Conservation (phyloP, 106 monocot genomes). For the Narthecium ossifragum region DNA sequence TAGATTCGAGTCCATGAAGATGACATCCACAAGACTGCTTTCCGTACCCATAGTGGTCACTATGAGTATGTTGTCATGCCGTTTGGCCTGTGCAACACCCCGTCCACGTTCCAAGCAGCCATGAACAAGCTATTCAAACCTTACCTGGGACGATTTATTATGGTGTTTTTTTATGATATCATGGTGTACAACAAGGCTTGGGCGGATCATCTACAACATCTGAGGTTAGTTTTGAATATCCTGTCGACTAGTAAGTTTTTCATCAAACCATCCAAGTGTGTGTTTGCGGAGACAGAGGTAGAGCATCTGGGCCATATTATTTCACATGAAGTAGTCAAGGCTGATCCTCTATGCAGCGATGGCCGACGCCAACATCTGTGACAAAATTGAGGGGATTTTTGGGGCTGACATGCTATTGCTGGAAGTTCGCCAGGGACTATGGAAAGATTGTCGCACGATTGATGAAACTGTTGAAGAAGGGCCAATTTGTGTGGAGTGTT, state of each 20-base stretch:
- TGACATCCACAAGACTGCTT: too few relatives aligned
- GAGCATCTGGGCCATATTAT: too few relatives aligned
- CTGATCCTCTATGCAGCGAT: not conserved
- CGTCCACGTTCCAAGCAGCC: not conserved
- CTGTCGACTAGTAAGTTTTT: not conserved
- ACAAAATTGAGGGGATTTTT: not conserved
- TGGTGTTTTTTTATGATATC: too few relatives aligned
- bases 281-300: not conserved
- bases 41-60: too few relatives aligned
- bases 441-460: not conserved
- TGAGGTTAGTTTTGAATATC: not conserved
- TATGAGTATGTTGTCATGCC: too few relatives aligned
- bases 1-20: not conserved
- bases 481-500: not conserved
- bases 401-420: not conserved
- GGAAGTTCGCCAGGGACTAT: not conserved
- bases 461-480: not conserved
- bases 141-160: too few relatives aligned
- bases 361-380: not conserved
- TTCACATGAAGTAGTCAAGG: not conserved
- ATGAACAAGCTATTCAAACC: slow-evolving; percentile 1
- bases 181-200: too few relatives aligned
- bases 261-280: too few relatives aligned
- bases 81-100: too few relatives aligned
- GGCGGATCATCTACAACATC: too few relatives aligned